These are phyloP conservation scores for Tuber calosporum DNA, from an alignment of 495 filamentous ascomycete species.

Conservation along the genomic window DNA sequence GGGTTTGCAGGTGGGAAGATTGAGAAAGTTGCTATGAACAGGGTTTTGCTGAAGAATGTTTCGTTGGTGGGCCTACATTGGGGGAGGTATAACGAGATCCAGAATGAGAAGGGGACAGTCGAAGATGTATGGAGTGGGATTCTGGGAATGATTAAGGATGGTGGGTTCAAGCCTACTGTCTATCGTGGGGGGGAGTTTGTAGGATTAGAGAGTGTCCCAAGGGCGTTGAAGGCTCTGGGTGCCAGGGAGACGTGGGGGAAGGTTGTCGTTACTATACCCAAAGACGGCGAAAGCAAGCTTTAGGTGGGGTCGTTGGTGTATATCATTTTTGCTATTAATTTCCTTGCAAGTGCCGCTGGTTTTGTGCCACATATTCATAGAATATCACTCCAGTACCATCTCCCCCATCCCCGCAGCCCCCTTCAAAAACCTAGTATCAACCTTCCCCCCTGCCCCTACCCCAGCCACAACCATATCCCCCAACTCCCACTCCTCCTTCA, in stretches of 20 bases:
- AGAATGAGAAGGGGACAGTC: constrained; percentile 63
- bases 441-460: not conserved
- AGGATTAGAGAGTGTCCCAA: constrained; percentile 70
- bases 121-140: constrained; percentile 72
- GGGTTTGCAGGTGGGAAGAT: constrained; percentile 85
- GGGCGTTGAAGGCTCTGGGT: constrained; percentile 69
- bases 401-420: not conserved
- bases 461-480: not conserved
- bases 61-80: constrained; percentile 83
- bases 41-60: constrained; percentile 84
- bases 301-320: constrained; percentile 6
- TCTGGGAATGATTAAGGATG: constrained; percentile 63
- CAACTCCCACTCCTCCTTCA: not conserved
- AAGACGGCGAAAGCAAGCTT: constrained; percentile 50
- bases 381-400: not conserved
- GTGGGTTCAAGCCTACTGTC: constrained; percentile 73
- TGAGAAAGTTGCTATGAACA: constrained; percentile 86
- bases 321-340: not conserved
- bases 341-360: too few relatives aligned
- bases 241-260: constrained; percentile 88
- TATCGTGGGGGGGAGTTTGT: constrained; percentile 62
- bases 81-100: constrained; percentile 71
- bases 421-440: not conserved
- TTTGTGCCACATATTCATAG: not conserved
- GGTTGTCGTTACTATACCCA: constrained; percentile 83